Base-by-base conservation (phyloP, 495 filamentous ascomycete genomes). In the Lepidopterella palustris region DNA sequence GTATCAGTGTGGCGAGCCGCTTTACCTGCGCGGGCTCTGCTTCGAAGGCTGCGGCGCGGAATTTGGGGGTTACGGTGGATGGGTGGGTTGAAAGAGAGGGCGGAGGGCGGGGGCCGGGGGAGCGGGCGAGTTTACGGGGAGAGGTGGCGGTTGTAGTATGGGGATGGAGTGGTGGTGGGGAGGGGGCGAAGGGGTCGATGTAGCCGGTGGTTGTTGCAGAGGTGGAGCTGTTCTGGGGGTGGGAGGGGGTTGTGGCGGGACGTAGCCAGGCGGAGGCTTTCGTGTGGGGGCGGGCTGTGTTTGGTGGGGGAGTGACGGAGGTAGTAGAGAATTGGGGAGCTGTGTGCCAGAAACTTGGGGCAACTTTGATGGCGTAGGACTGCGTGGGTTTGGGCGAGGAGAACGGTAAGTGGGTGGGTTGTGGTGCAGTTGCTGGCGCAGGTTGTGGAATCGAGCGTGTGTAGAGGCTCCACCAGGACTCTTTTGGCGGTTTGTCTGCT, bases 121-220 rank as follows among this genome's bases (percentile, higher is more conserved):
- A 50, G 18, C 53, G 20, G 11, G 58, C 32, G 3, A 49, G 58
- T 42, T 42, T 42, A 20, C 13, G 39, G 13, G 2, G 40, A 11
- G 18, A 45, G 57, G 3, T n/a, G n/a, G n/a, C n/a, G n/a, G n/a
- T n/a, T n/a, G n/a, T n/a, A n/a, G n/a, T n/a, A n/a, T n/a, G n/a
- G n/a, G n/a, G n/a, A n/a, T n/a, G n/a, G n/a, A n/a, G n/a, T n/a
- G n/a, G n/a, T n/a, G 57, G 55, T 3, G 54, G 50, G 39, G 58
- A 49, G 2, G 29, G 55, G n/a, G 55, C 1, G 28, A 61, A 65
- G 5, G 63, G 58, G 50, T 65, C 63, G 15, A 61, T 49, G 53
- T 61, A 65, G 4, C n/a, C n/a, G n/a, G n/a, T n/a, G n/a, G n/a
- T n/a, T n/a, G 54, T 24, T 23, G 47, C 26, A 8, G 25, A 50